Evolutionary conservation across 2,329 filamentous ascomycete genomes (phyloP), one percentile per base, ranked within the genome.

Genomic region (Trichoderma atrobrunneum): DNA sequence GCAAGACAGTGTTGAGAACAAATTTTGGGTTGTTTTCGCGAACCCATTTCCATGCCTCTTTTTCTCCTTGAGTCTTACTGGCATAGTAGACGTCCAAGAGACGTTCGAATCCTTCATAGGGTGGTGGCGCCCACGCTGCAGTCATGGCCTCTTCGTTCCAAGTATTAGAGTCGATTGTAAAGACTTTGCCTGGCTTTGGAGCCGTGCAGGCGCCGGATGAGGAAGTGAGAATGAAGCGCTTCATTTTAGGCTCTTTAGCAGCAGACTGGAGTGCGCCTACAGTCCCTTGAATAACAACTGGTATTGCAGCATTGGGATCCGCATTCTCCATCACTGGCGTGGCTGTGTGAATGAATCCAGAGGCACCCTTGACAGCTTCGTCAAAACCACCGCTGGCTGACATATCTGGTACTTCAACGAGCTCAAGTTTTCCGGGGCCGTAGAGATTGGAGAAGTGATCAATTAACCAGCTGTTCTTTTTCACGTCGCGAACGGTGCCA

Each of bases 271-370:
- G 74, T 12, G 82, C 73, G 7, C 74, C 72, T 1, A 76, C 32
- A 0, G 79, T 76, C 18, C 79, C 79, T 0, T 72, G 60, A 2
- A 85, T 73, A 3, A 76, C 77, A 0, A 60, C 54, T 1, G 82
- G 79, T n/a, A 86, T 81, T 16, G 84, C 81, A 2, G 78, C 76
- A 61, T 83, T 77, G 0, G 84, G 81, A 70, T 86, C 79, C 1
- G 79, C 74, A 12, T 76, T 74, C 21, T 84, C 76, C 1, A 74
- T 78, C 61, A 81, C 74, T 30, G 80, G 75, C 16, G 80, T 80
- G 1, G 84, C 84, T 0, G 80, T 78, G 74, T 86, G 84, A 0
- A 80, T 76, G 64, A 86, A 73, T 1, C 78, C 81, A 3, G 67
- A 62, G 34, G 48, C 67, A 24, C 75, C 79, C 60, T 78, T 76